A percentile compares a stretch with the other conserved stretches of the same genome.
These are phyloP conservation scores for Nakazawaea ernobii DNA, from an alignment of 805 yeast species.

Conservation along the genomic window DNA sequence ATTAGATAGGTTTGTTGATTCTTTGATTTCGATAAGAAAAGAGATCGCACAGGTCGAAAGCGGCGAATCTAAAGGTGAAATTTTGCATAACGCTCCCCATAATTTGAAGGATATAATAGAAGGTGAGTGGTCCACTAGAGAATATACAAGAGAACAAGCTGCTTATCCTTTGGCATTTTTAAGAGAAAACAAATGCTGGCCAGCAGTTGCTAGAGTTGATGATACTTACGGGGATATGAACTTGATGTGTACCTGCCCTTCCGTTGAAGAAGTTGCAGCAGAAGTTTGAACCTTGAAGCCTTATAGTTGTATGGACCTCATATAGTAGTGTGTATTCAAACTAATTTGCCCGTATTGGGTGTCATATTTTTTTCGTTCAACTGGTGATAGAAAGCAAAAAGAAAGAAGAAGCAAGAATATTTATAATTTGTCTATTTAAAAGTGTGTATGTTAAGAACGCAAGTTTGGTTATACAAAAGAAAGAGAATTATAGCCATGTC, in stretches of 20 bases:
- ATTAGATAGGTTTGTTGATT: constrained; percentile 83
- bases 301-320: not conserved
- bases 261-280: constrained; percentile 65
- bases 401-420: not conserved
- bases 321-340: not conserved
- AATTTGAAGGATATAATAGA: constrained; percentile 72
- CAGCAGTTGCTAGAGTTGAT: constrained; percentile 86
- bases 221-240: constrained; percentile 94
- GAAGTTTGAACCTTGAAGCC: not conserved
- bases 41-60: constrained; percentile 74
- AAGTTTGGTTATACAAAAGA: too few relatives aligned
- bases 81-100: constrained; percentile 90
- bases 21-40: constrained; percentile 73
- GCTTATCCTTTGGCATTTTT: constrained; percentile 84
- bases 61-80: constrained; percentile 60
- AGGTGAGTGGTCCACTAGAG: constrained; percentile 75
- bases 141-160: constrained; percentile 89
- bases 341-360: not conserved
- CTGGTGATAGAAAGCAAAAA: not conserved
- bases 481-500: not conserved
- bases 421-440: not conserved
- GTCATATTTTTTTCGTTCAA: too few relatives aligned
- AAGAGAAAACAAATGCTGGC: constrained; percentile 84
- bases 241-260: constrained; percentile 89
- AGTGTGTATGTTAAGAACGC: not conserved